Evolutionary conservation across 2,329 filamentous ascomycete species (phyloP).

Genomic region (Ophiostoma ulmi): DNA sequence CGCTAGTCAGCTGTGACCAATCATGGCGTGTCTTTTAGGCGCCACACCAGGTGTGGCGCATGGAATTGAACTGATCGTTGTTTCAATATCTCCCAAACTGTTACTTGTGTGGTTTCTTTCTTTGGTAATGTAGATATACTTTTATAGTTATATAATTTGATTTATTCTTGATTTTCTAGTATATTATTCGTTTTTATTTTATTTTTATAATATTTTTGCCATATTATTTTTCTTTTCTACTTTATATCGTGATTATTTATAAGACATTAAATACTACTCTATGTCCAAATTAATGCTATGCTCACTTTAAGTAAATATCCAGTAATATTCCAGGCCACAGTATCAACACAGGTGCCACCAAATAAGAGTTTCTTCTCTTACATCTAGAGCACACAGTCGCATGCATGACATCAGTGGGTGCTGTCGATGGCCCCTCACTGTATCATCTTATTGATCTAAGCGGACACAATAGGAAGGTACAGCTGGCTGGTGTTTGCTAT

Average conservation of each 20-base stretch:
- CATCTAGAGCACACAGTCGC: background rate
- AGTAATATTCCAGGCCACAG: too few species aligned
- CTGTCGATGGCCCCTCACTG: background rate
- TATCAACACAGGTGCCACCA: too few species aligned
- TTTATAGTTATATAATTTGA: background rate
- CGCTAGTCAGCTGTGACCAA: constrained; percentile 19
- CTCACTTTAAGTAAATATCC: too few species aligned
- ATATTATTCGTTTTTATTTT: background rate
- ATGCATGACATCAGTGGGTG: constrained; percentile 5
- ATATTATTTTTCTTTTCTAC: background rate
- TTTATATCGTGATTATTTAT: too few species aligned
- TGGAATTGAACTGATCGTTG: background rate
- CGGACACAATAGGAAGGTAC: background rate
- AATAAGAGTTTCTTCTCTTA: background rate
- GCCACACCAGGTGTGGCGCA: constrained; percentile 15
- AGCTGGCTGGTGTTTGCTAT: background rate
- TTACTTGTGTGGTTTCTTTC: background rate
- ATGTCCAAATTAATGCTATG: too few species aligned
- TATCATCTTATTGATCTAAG: background rate
- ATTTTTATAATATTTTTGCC: background rate
- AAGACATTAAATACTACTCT: too few species aligned
- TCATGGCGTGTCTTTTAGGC: constrained; percentile 4
- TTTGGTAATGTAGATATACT: background rate
- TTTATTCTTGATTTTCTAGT: background rate
- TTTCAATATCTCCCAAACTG: background rate